These are phyloP conservation scores for Pythium scleroteichum DNA, from an alignment of 352 stramenopile species.

Conservation along the genomic window DNA sequence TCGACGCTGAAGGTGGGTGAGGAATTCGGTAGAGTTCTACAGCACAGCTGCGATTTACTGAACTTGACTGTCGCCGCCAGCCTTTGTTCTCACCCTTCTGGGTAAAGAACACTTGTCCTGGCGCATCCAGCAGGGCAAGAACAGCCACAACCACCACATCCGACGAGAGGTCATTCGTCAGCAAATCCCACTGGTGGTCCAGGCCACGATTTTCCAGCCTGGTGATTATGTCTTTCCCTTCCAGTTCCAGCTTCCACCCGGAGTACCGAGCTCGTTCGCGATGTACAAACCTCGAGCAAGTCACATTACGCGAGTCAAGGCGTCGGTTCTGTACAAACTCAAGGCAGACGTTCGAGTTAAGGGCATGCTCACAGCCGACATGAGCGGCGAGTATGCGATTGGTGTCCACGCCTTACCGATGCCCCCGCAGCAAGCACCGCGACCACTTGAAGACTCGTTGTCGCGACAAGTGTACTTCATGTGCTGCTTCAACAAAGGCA, in stretches of 20 bases:
- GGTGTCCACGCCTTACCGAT: slow-evolving; percentile 12
- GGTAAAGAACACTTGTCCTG: slow-evolving; percentile 19
- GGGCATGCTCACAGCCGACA: slow-evolving; percentile 11
- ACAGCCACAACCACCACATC: slow-evolving; percentile 11
- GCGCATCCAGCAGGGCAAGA: slow-evolving; percentile 11
- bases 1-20: slow-evolving; percentile 16
- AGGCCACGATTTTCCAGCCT: slow-evolving; percentile 4
- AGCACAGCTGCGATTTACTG: neutral
- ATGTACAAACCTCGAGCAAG: neutral
- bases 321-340: slow-evolving; percentile 16
- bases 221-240: slow-evolving; percentile 20
- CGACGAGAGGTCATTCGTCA: slow-evolving; percentile 9
- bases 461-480: slow-evolving; percentile 14
- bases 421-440: neutral
- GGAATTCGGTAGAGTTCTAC: neutral
- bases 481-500: slow-evolving; percentile 24
- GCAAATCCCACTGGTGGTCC: slow-evolving; percentile 7
- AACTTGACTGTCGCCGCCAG: neutral
- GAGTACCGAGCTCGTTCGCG: slow-evolving; percentile 2
- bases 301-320: slow-evolving; percentile 8
- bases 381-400: slow-evolving; percentile 5
- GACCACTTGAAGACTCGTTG: neutral
- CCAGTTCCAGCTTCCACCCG: slow-evolving; percentile 13
- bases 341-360: slow-evolving; percentile 13
- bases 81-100: slow-evolving; percentile 5